Evolutionary conservation across 2,329 filamentous ascomycete species (phyloP), one percentile per base, ranked within the genome.

Genomic region (Dichotomopilus funicola): DNA sequence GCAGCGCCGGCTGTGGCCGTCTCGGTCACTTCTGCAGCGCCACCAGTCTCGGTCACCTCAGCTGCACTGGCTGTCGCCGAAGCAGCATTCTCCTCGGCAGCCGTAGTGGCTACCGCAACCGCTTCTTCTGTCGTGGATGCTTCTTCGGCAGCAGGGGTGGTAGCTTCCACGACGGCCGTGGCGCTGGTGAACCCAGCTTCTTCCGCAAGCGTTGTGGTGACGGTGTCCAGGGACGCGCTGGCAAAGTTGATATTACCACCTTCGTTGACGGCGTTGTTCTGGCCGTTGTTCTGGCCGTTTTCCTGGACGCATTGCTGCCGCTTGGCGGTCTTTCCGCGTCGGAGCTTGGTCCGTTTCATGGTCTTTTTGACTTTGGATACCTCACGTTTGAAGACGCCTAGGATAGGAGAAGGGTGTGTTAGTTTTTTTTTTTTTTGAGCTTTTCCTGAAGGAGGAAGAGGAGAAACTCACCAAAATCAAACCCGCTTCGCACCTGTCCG

Each of bases 331-430:
- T 53, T 50, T 7, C 58, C 55, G 33, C 65, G 64, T 38, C 65
- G 63, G 8, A 65, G 57, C 46, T 55, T 63, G 46, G 62, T 63
- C 10, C 61, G 55, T 52, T 62, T 63, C 56, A 64, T 59, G 12
- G 59, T 62, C 61, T 68, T 64, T 50, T 63, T 68, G 51, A 56
- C 60, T 13, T 62, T 59, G 8, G 43, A 57, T 1, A 66, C 43
- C 27, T 65, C 66, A 1, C 68, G 66, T 63, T 70, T 70, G 62
- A 70, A 64, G 19, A 62, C 54, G 19, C 64, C 65, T 66, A 27
- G 19, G 19, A 27, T 27, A 27, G 19, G 54, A 2, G 36, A 6
- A 44, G 41, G 7, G 35, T 44, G 51, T 53, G 49, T 34, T 27
- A 36, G 31, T 10, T 57, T 33, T 5, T 3, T 10, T 13, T 13